phyloP scores from a whole-genome alignment of 306 rosid species.

The Senna tora region DNA sequence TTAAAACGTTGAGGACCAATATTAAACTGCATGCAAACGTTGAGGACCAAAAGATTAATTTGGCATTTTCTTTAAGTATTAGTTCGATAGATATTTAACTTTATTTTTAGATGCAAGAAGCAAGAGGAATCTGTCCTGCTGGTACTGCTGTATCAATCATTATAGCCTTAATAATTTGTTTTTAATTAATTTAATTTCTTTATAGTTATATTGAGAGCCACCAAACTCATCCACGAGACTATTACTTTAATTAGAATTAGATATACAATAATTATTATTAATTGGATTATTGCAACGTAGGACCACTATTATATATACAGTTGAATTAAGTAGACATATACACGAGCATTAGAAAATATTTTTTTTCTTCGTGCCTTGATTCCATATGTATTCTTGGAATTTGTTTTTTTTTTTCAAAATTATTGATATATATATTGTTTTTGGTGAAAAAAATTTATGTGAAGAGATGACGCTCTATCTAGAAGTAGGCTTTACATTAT shows the following conservation, averaged over 20 bases:
- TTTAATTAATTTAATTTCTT: background rate
- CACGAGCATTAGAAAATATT: background rate
- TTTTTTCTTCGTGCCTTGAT: background rate
- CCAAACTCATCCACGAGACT: slow-evolving; percentile 28
- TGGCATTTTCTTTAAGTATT: background rate
- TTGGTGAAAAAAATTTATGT: too few species aligned
- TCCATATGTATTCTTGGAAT: slow-evolving; percentile 31
- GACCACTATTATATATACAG: slow-evolving; percentile 29
- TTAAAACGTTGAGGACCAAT: too few species aligned
- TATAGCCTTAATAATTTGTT: background rate
- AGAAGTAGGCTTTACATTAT: too few species aligned
- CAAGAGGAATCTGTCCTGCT: background rate
- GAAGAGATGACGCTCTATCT: too few species aligned
- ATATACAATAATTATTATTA: background rate
- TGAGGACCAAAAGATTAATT: too few species aligned
- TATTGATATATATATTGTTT: too few species aligned
- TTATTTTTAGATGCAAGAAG: background rate
- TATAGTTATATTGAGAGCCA: background rate
- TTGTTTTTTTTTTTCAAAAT: too few species aligned
- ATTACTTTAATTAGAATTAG: slow-evolving; percentile 23
- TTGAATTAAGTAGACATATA: slow-evolving; percentile 28
- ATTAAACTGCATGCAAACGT: too few species aligned
- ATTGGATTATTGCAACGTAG: slow-evolving; percentile 31
- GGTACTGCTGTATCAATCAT: slow-evolving; percentile 15
- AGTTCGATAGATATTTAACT: background rate